Evolutionary conservation across 441 rosid genomes (phyloP).

Genomic region (Corymbia calophylla): DNA sequence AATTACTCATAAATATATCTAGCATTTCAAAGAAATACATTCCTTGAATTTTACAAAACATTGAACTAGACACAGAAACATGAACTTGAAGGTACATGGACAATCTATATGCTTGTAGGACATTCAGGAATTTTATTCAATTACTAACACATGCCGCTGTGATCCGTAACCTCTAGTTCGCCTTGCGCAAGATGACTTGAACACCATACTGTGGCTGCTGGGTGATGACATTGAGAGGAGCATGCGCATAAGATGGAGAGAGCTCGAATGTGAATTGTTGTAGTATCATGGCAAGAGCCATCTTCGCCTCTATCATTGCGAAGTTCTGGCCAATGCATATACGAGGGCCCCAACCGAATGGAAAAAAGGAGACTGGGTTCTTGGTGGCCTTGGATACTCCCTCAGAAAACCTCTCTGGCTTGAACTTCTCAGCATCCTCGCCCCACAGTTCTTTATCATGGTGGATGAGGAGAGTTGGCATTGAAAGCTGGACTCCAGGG

Average conservation of each 20-base stretch:
- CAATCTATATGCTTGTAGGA: no score
- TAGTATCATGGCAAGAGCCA: neutral
- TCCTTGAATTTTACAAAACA: no score
- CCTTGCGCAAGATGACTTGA: neutral
- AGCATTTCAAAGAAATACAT: no score
- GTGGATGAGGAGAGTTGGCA: neutral
- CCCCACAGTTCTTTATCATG: neutral
- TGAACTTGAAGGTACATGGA: no score
- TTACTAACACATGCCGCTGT: no score
- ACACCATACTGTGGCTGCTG: neutral
- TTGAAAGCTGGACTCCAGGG: neutral
- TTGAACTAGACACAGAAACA: no score
- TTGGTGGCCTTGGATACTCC: conserved; percentile 2
- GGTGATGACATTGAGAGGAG: neutral
- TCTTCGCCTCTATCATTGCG: conserved; percentile 1
- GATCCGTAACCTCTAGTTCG: neutral
- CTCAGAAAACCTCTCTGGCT: neutral
- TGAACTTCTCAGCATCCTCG: neutral
- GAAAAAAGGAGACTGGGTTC: neutral
- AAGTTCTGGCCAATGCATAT: neutral
- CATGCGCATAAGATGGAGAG: conserved; percentile 3
- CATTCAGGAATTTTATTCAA: no score
- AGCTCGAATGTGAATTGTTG: neutral
- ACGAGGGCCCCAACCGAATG: conserved; percentile 1
- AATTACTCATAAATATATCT: no score